These are phyloP conservation scores for Baorangia bicolor DNA, from an alignment of 768 basidiomycete species.

Conservation along the genomic window DNA sequence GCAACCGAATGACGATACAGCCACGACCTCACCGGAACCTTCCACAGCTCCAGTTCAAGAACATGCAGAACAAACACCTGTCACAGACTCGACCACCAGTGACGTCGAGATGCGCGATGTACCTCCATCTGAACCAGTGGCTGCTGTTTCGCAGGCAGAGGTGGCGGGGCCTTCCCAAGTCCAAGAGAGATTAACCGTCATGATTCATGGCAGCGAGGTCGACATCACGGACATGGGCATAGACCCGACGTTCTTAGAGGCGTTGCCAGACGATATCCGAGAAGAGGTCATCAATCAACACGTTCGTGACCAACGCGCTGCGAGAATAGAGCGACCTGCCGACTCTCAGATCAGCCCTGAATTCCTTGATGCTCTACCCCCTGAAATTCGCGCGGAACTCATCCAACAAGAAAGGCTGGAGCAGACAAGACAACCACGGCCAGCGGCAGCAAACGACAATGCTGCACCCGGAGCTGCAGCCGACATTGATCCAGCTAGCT, in stretches of 20 bases:
- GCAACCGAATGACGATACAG: slow-evolving; percentile 14
- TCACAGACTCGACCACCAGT: slow-evolving; percentile 32
- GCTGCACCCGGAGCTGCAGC: slow-evolving; percentile 43
- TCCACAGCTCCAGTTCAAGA: slow-evolving; percentile 10
- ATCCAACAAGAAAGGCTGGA: slow-evolving; percentile 93
- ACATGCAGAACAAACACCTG: slow-evolving; percentile 15
- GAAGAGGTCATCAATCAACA: slow-evolving; percentile 98
- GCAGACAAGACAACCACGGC: slow-evolving; percentile 54
- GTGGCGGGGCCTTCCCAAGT: slow-evolving; percentile 35
- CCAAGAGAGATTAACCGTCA: slow-evolving; percentile 77
- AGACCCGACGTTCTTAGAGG: slow-evolving; percentile 96
- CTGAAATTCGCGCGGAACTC: slow-evolving; percentile 95
- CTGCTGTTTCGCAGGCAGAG: slow-evolving; percentile 17
- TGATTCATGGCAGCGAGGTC: slow-evolving; percentile 88
- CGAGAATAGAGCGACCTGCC: slow-evolving; percentile 66
- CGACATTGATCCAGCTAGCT: slow-evolving; percentile 86
- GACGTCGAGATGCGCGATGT: slow-evolving; percentile 56
- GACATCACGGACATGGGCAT: slow-evolving; percentile 99
- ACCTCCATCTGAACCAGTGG: slow-evolving; percentile 20
- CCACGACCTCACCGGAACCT: slow-evolving; percentile 12
- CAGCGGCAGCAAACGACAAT: slow-evolving; percentile 31
- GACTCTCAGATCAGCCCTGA: slow-evolving; percentile 92
- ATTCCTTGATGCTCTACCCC: slow-evolving; percentile 94
- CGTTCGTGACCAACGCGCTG: slow-evolving; percentile 85
- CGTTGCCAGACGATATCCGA: slow-evolving; percentile 97